A percentile compares a stretch with the other conserved stretches of the same genome.
These are phyloP conservation scores for Glycine latifolia DNA, from an alignment of 306 rosid species.

Conservation along the genomic window DNA sequence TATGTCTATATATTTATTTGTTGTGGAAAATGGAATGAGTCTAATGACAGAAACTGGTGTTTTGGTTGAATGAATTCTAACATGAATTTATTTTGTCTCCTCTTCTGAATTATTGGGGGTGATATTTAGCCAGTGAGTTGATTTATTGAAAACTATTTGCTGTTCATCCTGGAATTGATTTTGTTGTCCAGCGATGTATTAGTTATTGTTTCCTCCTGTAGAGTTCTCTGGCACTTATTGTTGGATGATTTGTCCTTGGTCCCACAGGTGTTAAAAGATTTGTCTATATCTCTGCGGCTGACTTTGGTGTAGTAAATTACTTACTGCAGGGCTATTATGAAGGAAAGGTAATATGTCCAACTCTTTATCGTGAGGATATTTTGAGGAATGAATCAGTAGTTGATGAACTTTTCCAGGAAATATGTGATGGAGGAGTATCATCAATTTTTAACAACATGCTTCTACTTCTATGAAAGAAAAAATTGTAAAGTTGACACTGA, in stretches of 20 bases:
- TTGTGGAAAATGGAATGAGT: neutral
- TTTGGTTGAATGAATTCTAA: neutral
- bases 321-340: conserved; percentile 82
- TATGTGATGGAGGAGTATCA: conserved; percentile 9
- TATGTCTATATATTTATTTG: too few species aligned
- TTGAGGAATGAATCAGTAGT: conserved; percentile 32
- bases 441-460: neutral
- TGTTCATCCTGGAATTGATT: neutral
- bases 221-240: conserved; percentile 17
- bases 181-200: neutral
- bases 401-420: conserved; percentile 26
- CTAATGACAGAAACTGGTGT: neutral
- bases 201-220: conserved; percentile 19
- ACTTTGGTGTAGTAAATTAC: conserved; percentile 84
- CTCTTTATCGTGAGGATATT: conserved; percentile 20
- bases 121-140: conserved; percentile 8
- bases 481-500: neutral
- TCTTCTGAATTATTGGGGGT: neutral
- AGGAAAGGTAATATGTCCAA: conserved; percentile 77
- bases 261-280: conserved; percentile 89
- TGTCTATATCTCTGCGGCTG: conserved; percentile 95
- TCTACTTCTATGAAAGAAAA: conserved; percentile 5
- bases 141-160: neutral
- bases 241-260: conserved; percentile 34
- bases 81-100: conserved; percentile 10